phyloP scores from a whole-genome alignment of 2,329 filamentous ascomycete species.

The Macroventuria anomochaeta region DNA sequence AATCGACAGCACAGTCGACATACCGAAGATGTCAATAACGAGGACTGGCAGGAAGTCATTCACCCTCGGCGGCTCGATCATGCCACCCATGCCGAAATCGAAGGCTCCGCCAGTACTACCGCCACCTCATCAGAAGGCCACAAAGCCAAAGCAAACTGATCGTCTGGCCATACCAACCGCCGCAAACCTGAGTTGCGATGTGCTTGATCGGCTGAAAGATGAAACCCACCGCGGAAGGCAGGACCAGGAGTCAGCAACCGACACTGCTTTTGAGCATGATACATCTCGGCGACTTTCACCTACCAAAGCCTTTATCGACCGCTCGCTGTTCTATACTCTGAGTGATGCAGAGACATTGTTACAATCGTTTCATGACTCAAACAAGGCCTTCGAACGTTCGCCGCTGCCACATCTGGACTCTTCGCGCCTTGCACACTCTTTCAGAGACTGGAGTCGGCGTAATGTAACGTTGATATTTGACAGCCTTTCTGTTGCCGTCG shows the following conservation, averaged over 20 bases:
- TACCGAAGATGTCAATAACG: constrained; percentile 20
- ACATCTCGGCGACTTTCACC: constrained; percentile 20
- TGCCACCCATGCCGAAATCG: neutral
- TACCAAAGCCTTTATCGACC: constrained; percentile 36
- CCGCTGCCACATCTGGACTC: constrained; percentile 47
- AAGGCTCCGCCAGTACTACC: neutral
- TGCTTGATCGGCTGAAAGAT: constrained; percentile 41
- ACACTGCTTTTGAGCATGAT: constrained; percentile 30
- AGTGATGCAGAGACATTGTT: constrained; percentile 43
- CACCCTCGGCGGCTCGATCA: constrained; percentile 17
- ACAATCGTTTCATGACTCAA: constrained; percentile 42
- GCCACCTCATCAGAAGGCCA: neutral
- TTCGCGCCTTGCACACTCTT: constrained; percentile 35
- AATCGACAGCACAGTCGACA: constrained; percentile 14
- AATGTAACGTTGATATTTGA: constrained; percentile 48
- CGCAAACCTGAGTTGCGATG: constrained; percentile 35
- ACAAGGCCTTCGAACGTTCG: constrained; percentile 32
- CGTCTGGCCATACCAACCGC: constrained; percentile 24
- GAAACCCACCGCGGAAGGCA: constrained; percentile 25
- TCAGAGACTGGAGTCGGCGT: constrained; percentile 41
- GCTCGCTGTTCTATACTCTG: constrained; percentile 44
- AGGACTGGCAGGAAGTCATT: constrained; percentile 32
- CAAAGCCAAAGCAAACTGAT: neutral
- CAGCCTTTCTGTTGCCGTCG: constrained; percentile 42
- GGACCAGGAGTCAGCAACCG: constrained; percentile 18